Base-by-base conservation (phyloP, 306 rosid genomes). In the Medicago truncatula region DNA sequence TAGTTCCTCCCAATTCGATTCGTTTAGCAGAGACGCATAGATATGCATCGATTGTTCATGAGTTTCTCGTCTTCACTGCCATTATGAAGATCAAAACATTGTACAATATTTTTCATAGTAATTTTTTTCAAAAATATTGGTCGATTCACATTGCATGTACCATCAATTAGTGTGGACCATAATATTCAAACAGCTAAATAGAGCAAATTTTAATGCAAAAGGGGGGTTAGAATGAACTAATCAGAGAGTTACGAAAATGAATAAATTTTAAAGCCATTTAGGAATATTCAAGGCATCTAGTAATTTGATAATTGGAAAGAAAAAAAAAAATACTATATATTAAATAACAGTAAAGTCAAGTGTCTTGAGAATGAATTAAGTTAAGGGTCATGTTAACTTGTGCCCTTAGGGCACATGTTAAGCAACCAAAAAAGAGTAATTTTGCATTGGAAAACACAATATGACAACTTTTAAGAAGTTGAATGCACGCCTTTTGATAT, bases 101-200 rank as follows among this genome's bases (percentile, higher is more conserved):
- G 40, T 2, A 18, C 10, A 52, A 52, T 52, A 17, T 17, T 53
- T 53, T 8, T 18, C 60, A 61, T n/a, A 7, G 41, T 15, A n/a
- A 62, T 18, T 31, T 60, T 54, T 38, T 63, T 34, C 69, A 63
- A 63, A 63, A 63, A 16, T n/a, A 17, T 63, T 38, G 8, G 47
- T 63, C 16, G 25, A 63, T 31, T 62, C 67, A 62, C 67, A 62
- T 62, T 62, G 38, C 44, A 28, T 15, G 59, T 47, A 49, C 23
- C 73, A 8, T 25, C 23, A 23, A 49, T 31, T 47, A 28, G 43
- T 14, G 11, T 49, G 18, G 7, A 67, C 21, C 23, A 41, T 21
- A 1, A 43, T 21, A 67, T 21, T 44, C 38, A 44, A 46, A 41
- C 40, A 46, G 57, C 38, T 20, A 44, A 21, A 7, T 67, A 44